Evolutionary conservation across 306 rosid species (phyloP).

Genomic region (Neltuma alba): DNA sequence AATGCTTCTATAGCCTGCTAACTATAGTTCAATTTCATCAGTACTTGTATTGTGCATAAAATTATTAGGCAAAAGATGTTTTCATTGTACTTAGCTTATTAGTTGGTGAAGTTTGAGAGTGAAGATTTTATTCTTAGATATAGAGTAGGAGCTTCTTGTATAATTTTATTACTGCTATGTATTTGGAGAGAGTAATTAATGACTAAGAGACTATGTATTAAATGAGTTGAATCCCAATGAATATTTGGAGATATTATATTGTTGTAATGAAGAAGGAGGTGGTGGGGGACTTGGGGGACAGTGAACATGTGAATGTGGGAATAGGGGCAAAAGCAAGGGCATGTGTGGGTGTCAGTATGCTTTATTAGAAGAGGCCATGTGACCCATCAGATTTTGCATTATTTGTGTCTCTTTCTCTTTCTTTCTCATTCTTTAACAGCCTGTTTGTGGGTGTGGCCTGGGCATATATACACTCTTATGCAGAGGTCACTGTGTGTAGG

Average conservation of each 20-base stretch:
- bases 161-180: too few relatives aligned
- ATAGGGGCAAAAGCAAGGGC: conserved; percentile 68
- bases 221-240: too few relatives aligned
- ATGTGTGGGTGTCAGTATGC: conserved; percentile 87
- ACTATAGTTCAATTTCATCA: conserved; percentile 42
- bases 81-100: background rate
- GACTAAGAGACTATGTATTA: too few relatives aligned
- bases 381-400: conserved; percentile 66
- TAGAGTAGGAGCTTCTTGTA: too few relatives aligned
- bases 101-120: background rate
- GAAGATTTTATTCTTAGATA: too few relatives aligned
- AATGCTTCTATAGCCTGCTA: conserved; percentile 53
- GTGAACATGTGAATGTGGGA: conserved; percentile 69
- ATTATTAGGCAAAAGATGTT: conserved; percentile 14
- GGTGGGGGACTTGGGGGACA: conserved; percentile 53
- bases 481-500: conserved; percentile 45
- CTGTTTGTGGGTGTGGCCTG: conserved; percentile 54
- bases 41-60: conserved; percentile 51
- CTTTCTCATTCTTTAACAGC: conserved; percentile 57
- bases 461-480: conserved; percentile 27
- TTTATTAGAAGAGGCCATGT: conserved; percentile 62
- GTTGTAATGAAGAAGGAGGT: conserved; percentile 31
- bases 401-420: conserved; percentile 62
- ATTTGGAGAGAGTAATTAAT: too few relatives aligned
- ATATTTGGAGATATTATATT: conserved; percentile 26